Conservation (phyloP, 2,329 filamentous ascomycete genomes). For the Nemania abortiva region DNA sequence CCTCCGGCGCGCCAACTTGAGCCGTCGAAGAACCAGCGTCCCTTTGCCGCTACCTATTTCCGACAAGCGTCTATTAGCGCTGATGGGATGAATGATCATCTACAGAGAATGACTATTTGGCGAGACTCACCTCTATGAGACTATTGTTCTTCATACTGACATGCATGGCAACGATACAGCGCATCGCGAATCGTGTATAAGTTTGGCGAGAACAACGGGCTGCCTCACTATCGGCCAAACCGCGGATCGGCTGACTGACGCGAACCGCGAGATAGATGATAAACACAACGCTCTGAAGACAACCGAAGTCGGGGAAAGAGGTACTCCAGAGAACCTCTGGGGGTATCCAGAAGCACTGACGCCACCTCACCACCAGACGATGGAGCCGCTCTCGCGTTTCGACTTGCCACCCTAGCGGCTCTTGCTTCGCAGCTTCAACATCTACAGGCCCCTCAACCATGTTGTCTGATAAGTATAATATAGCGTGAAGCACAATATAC, state of each 20-base stretch:
- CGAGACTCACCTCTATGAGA: slow-evolving; percentile 24
- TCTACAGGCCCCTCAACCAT: slow-evolving; percentile 21
- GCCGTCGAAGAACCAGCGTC: slow-evolving; percentile 31
- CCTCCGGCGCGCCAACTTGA: slow-evolving; percentile 24
- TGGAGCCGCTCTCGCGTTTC: slow-evolving; percentile 30
- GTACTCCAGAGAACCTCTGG: slow-evolving; percentile 28
- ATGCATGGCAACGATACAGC: slow-evolving; percentile 25
- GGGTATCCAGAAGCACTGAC: slow-evolving; percentile 34
- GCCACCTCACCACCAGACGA: slow-evolving; percentile 29
- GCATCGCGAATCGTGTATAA: slow-evolving; percentile 26
- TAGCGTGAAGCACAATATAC: slow-evolving; percentile 28
- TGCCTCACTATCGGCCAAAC: not conserved
- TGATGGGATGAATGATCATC: too few relatives aligned
- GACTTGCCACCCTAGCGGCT: slow-evolving; percentile 22
- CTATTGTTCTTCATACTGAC: slow-evolving; percentile 26
- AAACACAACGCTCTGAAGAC: slow-evolving; percentile 28
- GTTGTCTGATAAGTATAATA: slow-evolving; percentile 22
- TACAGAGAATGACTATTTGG: not conserved
- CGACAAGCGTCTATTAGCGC: slow-evolving; percentile 1
- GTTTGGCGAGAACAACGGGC: slow-evolving; percentile 7
- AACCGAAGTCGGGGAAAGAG: slow-evolving; percentile 25
- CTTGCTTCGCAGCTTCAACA: not conserved
- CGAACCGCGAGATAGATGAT: slow-evolving; percentile 27
- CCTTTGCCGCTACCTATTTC: slow-evolving; percentile 30
- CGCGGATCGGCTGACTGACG: slow-evolving; percentile 23